Evolutionary conservation across 139 green algal genomes (phyloP).

Genomic region (Micromonas pusilla): DNA sequence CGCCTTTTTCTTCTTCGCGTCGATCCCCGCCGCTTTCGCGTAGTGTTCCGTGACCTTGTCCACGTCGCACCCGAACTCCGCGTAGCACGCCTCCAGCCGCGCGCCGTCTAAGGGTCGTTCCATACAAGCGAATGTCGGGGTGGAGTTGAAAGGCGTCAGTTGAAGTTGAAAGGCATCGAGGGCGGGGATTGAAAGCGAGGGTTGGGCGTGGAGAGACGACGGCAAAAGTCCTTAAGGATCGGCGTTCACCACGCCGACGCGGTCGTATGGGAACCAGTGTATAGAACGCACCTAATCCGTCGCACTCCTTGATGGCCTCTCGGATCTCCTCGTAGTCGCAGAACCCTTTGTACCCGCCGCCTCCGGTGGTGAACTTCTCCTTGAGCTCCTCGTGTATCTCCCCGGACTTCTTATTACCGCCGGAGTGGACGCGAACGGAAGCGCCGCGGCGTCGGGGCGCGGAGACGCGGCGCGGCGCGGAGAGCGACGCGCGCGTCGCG

Average conservation of each 20-base stretch:
- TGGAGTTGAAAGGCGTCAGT: too few species aligned
- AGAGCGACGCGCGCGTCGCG: too few species aligned
- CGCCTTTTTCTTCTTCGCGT: neutral
- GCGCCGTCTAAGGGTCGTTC: constrained; percentile 20
- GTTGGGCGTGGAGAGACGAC: too few species aligned
- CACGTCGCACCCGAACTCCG: constrained; percentile 14
- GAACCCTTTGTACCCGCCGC: constrained; percentile 4
- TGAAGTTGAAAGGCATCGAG: too few species aligned
- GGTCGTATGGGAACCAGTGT: neutral
- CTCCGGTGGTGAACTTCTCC: constrained; percentile 24
- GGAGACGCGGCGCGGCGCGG: too few species aligned
- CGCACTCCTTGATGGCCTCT: constrained; percentile 27
- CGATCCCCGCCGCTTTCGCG: constrained; percentile 22
- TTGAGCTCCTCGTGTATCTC: neutral
- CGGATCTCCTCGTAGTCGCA: constrained; percentile 24
- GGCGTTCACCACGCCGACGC: neutral
- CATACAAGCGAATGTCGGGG: too few species aligned
- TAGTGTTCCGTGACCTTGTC: constrained; percentile 26
- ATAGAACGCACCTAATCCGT: neutral
- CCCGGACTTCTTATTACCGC: neutral
- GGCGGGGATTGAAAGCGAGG: too few species aligned
- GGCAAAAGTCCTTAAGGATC: neutral
- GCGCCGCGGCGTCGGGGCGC: too few species aligned
- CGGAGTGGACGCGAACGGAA: neutral
- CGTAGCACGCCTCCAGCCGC: constrained; percentile 20